Conservation (phyloP, 73 alveolate species). For the Paramecium sonneborni region DNA sequence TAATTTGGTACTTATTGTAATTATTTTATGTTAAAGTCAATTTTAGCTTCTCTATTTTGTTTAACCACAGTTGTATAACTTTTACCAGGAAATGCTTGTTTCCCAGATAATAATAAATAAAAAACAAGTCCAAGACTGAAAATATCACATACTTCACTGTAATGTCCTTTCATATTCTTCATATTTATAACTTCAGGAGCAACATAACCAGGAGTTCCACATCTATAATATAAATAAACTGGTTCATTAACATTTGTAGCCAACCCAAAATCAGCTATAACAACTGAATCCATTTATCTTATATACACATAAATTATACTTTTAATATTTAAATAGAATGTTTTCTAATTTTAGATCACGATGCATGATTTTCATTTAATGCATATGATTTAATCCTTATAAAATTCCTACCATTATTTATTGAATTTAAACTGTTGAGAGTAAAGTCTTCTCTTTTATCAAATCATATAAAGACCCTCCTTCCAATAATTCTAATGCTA, state of each 20-base stretch:
- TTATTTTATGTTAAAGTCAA: neutral
- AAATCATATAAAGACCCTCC: conserved; percentile 44
- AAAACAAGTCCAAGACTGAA: conserved; percentile 30
- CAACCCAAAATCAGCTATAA: conserved; percentile 60
- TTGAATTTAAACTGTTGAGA: neutral
- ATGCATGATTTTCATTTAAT: conserved; percentile 21
- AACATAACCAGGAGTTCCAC: conserved; percentile 68
- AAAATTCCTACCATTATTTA: conserved; percentile 15
- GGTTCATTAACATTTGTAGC: conserved; percentile 60
- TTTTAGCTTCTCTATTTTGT: conserved; percentile 25
- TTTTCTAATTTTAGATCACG: conserved; percentile 37
- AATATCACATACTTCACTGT: conserved; percentile 22
- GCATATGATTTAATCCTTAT: conserved; percentile 31
- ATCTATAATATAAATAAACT: conserved; percentile 42
- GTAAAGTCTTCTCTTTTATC: neutral
- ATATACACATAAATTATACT: neutral
- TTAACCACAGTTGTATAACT: conserved; percentile 16
- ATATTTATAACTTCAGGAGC: conserved; percentile 66
- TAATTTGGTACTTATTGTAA: neutral
- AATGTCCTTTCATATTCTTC: conserved; percentile 33
- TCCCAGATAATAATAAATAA: neutral
- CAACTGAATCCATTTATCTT: conserved; percentile 7
- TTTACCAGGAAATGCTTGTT: conserved; percentile 30
- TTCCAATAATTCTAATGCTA: conserved; percentile 9
- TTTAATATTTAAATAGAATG: neutral